Percentiles rank a stretch among this genome's conserved stretches.
Evolutionary conservation across 176 grass and related monocot genomes (phyloP).

Genomic region (Metroxylon sagu): DNA sequence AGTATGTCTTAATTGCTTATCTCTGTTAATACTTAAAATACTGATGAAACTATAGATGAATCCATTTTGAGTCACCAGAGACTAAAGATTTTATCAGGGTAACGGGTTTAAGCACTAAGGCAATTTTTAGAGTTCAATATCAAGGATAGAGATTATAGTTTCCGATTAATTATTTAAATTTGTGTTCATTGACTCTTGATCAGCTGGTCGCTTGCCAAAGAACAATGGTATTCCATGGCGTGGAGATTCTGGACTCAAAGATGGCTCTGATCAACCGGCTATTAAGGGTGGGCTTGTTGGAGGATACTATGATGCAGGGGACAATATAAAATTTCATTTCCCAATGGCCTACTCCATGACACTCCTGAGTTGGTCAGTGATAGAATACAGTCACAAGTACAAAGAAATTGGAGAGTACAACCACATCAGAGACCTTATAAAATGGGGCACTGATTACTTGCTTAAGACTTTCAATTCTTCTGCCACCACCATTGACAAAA

Average conservation of each 20-base stretch:
- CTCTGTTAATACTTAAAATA: no score
- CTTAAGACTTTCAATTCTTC: constrained; percentile 94
- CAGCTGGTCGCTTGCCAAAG: constrained; percentile 80
- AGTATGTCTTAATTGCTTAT: no score
- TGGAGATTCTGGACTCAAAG: constrained; percentile 54
- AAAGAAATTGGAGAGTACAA: constrained; percentile 89
- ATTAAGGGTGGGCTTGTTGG: constrained; percentile 85
- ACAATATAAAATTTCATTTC: constrained; percentile 99
- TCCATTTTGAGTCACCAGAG: no score
- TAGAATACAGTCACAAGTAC: constrained; percentile 85
- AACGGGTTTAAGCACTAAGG: no score
- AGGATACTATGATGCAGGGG: constrained; percentile 93
- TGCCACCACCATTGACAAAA: constrained; percentile 41
- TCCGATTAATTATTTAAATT: not conserved
- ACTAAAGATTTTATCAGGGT: no score
- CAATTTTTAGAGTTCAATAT: no score
- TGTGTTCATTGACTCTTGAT: not conserved
- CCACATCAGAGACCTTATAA: constrained; percentile 86
- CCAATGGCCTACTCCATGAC: constrained; percentile 99
- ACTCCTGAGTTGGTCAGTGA: constrained; percentile 85
- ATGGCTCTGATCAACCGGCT: constrained; percentile 42
- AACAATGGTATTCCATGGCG: constrained; percentile 84
- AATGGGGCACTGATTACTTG: constrained; percentile 93
- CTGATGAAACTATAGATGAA: no score
- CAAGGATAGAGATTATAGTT: no score